Base-by-base conservation (phyloP, 257 asterid species). In the Forsythia suspensa region DNA sequence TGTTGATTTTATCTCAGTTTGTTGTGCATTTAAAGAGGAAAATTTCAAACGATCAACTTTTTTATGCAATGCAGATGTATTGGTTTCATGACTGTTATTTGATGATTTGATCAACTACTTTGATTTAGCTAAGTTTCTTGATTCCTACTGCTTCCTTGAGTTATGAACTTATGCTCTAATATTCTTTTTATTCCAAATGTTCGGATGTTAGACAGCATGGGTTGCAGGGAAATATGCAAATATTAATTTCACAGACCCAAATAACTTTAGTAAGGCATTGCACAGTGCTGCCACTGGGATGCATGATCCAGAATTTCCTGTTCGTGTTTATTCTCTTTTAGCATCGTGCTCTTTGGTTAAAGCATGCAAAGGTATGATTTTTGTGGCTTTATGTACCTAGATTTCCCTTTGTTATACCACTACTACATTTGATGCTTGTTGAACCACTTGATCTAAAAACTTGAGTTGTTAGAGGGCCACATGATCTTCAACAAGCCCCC, bases 191-290 rank as follows among this genome's bases (percentile, higher is more conserved):
- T 52, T 72, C 66, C 71, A 76, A 72, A 70, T 52, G 71, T 69
- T 74, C 68, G 76, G 83, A 66, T 69, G 76, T 63, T 83, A 96
- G 98, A 98, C 99, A 37, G 98, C 99, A 37, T 94, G 98, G 98
- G 99, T 96, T 89, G 97, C 98, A 20, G 99, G 99, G 76, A 97
- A 96, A 86, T 96, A 96, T 85, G 99, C 99, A 55, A 92, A 91
- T 79, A 79, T 96, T 77, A 90, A 73, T 72, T 96, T 96, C 86
- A 81, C 95, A 8, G 95, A 94, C 70, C 90, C 94, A 43, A 92
- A 89, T 74, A 96, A 91, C 87, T 96, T 94, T 86, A 91, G 96
- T 71, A 87, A 89, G 76, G 97, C 97, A 63, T 83, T 96, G 85
- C 97, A 86, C 74, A 82, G 96, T 43, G 93, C 94, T 84, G 97